Percentiles rank a stretch among this genome's conserved stretches.
Evolutionary conservation across 805 yeast species (phyloP).

Genomic region (Pichia ethanolica): DNA sequence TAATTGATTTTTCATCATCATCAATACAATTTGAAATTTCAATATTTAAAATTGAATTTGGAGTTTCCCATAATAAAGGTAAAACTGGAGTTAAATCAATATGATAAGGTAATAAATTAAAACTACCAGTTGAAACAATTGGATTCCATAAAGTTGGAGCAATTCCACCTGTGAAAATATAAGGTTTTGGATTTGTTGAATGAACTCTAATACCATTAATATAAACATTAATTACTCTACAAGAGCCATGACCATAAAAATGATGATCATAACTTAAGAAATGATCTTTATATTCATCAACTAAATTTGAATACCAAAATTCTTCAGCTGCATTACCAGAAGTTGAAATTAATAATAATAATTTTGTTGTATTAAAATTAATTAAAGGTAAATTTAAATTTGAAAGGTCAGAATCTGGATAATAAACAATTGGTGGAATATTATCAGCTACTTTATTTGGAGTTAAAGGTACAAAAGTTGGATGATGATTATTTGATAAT

Average conservation of each 20-base stretch:
- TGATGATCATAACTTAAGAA: slow-evolving; percentile 34
- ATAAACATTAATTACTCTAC: slow-evolving; percentile 57
- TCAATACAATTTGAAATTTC: slow-evolving; percentile 48
- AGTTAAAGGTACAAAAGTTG: slow-evolving; percentile 32
- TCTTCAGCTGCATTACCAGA: slow-evolving; percentile 79
- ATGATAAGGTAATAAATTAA: slow-evolving; percentile 63
- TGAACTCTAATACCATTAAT: slow-evolving; percentile 54
- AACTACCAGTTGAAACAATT: slow-evolving; percentile 65
- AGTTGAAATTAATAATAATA: slow-evolving; percentile 50
- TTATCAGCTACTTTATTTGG: slow-evolving; percentile 10
- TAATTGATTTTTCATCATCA: slow-evolving; percentile 26
- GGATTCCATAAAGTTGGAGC: slow-evolving; percentile 80
- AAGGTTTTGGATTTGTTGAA: slow-evolving; percentile 60
- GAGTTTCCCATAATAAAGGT: slow-evolving; percentile 54
- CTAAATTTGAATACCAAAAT: slow-evolving; percentile 65
- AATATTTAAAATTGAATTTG: slow-evolving; percentile 33
- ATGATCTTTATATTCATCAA: slow-evolving; percentile 39
- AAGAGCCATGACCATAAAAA: slow-evolving; percentile 61
- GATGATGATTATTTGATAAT: background rate
- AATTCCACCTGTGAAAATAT: slow-evolving; percentile 73
- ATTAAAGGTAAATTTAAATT: slow-evolving; percentile 37
- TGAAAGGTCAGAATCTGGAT: slow-evolving; percentile 34
- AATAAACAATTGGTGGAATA: slow-evolving; percentile 38
- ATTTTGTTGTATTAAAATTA: slow-evolving; percentile 50
- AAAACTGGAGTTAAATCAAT: slow-evolving; percentile 64